Conservation (phyloP, 371 early-diverging fungal species). For the Lichtheimia hyalospora region DNA sequence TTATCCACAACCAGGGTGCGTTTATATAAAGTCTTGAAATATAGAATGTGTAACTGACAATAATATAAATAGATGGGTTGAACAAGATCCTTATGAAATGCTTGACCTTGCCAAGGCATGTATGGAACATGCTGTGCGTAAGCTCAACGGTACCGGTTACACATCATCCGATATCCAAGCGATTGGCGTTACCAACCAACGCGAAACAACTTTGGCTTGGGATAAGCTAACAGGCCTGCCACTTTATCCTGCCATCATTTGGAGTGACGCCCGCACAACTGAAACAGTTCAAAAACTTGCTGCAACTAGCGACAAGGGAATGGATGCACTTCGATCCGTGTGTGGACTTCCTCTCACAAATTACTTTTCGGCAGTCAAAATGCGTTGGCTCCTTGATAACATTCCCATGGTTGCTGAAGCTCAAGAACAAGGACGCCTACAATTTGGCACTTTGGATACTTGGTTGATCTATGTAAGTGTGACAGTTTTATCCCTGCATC, state of each 20-base stretch:
- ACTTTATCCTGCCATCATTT: conserved; percentile 88
- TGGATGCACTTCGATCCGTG: conserved; percentile 47
- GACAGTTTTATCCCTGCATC: conserved; percentile 1
- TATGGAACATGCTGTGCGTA: conserved; percentile 63
- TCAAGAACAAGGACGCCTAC: conserved; percentile 24
- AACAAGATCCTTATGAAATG: conserved; percentile 84
- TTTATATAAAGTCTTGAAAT: not conserved
- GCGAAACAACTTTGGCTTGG: conserved; percentile 92
- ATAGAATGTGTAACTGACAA: not conserved
- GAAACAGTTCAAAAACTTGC: conserved; percentile 69
- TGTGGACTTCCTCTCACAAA: conserved; percentile 92
- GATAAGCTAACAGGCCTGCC: conserved; percentile 79
- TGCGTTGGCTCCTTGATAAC: conserved; percentile 90
- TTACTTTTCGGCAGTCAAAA: conserved; percentile 90
- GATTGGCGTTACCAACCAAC: conserved; percentile 93
- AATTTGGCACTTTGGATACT: conserved; percentile 90
- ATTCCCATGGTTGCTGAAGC: conserved; percentile 59
- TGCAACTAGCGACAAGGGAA: conserved; percentile 51
- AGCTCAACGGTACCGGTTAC: conserved; percentile 61
- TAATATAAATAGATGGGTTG: conserved; percentile 72
- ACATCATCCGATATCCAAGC: conserved; percentile 62
- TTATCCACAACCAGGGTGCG: conserved; percentile 77
- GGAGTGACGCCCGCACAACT: conserved; percentile 88
- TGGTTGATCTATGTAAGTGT: conserved; percentile 86
- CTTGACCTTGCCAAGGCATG: conserved; percentile 70